Base-by-base conservation (phyloP, 1,284 basidiomycete genomes). In the Pascua guehoae region DNA sequence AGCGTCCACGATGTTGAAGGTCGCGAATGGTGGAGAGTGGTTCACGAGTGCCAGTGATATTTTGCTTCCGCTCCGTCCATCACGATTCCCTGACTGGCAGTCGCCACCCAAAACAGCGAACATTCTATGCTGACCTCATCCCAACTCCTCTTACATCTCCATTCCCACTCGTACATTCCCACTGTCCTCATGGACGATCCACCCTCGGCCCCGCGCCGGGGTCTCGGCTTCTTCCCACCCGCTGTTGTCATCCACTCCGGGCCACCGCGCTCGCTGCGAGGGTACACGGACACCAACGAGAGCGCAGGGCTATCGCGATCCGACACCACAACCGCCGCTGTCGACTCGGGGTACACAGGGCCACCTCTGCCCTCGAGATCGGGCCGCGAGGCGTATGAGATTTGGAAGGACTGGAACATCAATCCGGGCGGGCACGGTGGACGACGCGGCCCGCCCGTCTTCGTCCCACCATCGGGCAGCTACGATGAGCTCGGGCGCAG, bases 341-440 rank as follows among this genome's bases (percentile, higher is more conserved):
- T 12, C 12, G n/a, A 32, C 12, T 5, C 41, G 41, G 16, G 24
- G 12, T 32, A 37, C 36, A n/a, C n/a, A 17, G 17, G 38, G 36
- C 14, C 17, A 32, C 18, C 41, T 17, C 36, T 41, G 46, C 40
- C 24, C 24, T 32, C 46, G 38, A 53, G 10, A 17, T 43, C 42
- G 17, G 62, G 49, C 43, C 54, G 11, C 47, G 53, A 61, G 43
- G 49, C 51, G 8, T 54, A 44, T 58, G 45, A 41, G 11, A 36
- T 44, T 32, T 72, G 69, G 69, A 65, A 62, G 55, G 72, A 72
- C 47, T 76, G 74, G 74, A 59, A 70, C 54, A 68, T 66, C 17
- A 71, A 73, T 48, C 67, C 69, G 4, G 51, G 68, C 7, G 60
- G 54, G 15, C 71, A 76, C 53, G 72, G 71, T 12, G 52, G 65